Conservation (phyloP, 768 basidiomycete species). For the Boletus sp. region DNA sequence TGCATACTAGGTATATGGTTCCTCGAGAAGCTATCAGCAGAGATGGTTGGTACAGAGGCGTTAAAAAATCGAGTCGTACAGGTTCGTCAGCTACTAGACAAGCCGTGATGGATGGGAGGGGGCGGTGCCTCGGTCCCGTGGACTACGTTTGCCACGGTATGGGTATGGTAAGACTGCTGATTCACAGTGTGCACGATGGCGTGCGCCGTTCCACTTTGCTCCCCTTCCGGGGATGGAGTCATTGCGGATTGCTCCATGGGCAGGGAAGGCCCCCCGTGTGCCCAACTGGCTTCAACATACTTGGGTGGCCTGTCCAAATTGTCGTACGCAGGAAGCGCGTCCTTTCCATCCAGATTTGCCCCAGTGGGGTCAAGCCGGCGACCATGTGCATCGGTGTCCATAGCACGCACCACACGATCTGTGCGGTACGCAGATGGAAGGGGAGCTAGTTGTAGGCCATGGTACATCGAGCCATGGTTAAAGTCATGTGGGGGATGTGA, state of each 20-base stretch:
- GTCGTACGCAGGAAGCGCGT: constrained; percentile 47
- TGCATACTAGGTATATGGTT: neutral
- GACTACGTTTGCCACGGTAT: neutral
- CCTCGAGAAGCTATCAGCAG: neutral
- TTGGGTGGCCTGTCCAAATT: constrained; percentile 44
- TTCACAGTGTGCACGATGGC: neutral
- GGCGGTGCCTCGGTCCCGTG: neutral
- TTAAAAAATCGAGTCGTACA: neutral
- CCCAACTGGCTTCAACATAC: constrained; percentile 32
- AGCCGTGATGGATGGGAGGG: neutral
- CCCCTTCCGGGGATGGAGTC: neutral
- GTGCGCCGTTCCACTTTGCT: neutral
- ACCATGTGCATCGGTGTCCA: constrained; percentile 40
- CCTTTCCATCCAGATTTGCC: constrained; percentile 39
- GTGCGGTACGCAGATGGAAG: constrained; percentile 21
- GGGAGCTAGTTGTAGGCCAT: constrained; percentile 15
- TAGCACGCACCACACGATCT: constrained; percentile 28
- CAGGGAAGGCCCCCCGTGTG: neutral
- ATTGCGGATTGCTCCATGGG: neutral
- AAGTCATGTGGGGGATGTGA: neutral
- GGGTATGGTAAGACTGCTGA: neutral
- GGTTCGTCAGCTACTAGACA: constrained; percentile 6
- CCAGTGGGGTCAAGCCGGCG: constrained; percentile 34
- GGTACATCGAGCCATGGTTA: constrained; percentile 10
- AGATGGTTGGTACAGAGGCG: neutral